Conservation (phyloP, 75 land plant species). For the Pinus albicaulis region DNA sequence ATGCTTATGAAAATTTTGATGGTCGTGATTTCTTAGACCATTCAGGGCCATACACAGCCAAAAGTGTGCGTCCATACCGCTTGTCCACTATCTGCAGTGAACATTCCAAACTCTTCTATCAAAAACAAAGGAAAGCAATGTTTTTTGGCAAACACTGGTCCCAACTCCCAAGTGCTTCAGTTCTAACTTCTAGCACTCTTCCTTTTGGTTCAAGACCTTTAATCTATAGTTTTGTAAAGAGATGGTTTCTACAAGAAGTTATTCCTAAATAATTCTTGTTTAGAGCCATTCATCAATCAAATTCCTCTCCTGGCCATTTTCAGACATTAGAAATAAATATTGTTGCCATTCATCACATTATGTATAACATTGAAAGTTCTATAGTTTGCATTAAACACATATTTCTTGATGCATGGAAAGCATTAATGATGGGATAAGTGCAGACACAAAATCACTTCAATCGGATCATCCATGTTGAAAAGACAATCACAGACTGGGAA, state of each 20-base stretch:
- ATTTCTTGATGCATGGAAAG: neutral
- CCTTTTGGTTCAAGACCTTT: neutral
- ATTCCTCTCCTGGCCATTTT: neutral
- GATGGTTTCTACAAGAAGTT: no score
- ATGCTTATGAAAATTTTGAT: neutral
- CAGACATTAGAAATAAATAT: neutral
- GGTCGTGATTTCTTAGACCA: slow-evolving; percentile 69
- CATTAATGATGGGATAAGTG: neutral
- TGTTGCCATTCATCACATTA: no score
- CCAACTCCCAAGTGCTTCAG: neutral
- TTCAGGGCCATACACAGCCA: slow-evolving; percentile 90
- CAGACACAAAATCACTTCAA: neutral
- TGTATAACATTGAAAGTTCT: no score
- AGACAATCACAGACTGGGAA: neutral
- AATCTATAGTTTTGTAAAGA: neutral
- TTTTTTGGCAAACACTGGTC: neutral
- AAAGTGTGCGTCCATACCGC: slow-evolving; percentile 83
- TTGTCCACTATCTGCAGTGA: slow-evolving; percentile 72
- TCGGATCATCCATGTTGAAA: neutral
- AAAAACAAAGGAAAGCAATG: no score
- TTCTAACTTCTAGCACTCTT: neutral
- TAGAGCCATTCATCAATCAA: neutral
- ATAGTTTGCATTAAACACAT: neutral
- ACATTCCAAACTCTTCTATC: neutral
- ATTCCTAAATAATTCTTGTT: neutral